phyloP scores from a whole-genome alignment of 2,329 filamentous ascomycete species.

The Pseudogymnoascus sp. region DNA sequence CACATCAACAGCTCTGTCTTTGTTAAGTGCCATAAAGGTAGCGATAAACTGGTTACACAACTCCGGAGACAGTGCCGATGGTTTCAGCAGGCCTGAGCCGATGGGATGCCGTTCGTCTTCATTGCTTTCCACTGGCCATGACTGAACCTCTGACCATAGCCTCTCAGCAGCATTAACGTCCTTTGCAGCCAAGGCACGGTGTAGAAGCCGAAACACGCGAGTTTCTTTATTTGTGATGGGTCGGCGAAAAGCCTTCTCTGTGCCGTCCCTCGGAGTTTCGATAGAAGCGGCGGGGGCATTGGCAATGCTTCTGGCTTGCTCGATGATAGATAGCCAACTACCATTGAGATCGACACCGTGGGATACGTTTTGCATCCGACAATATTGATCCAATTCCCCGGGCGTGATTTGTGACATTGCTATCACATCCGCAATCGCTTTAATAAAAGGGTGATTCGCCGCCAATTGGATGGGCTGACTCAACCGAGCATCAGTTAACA shows the following conservation, averaged over 20 bases:
- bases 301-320: conserved; percentile 1
- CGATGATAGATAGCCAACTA: conserved; percentile 2
- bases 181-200: conserved; percentile 19
- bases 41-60: conserved; percentile 41
- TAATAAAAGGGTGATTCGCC: conserved; percentile 4
- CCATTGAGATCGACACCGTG: neutral
- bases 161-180: conserved; percentile 20
- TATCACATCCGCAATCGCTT: neutral
- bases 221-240: conserved; percentile 8
- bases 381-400: neutral
- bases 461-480: neutral
- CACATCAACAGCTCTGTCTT: conserved; percentile 41
- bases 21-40: conserved; percentile 38
- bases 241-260: conserved; percentile 9
- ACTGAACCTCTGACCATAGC: conserved; percentile 22
- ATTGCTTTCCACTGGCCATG: conserved; percentile 19
- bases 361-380: neutral
- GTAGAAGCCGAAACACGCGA: conserved; percentile 12
- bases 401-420: neutral
- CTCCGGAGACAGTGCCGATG: conserved; percentile 17
- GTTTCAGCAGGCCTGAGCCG: neutral
- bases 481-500: conserved; percentile 13
- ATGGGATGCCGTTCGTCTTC: neutral
- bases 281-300: neutral
- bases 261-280: neutral